phyloP scores from a whole-genome alignment of 2,329 filamentous ascomycete species.

The Diatrype stigma region DNA sequence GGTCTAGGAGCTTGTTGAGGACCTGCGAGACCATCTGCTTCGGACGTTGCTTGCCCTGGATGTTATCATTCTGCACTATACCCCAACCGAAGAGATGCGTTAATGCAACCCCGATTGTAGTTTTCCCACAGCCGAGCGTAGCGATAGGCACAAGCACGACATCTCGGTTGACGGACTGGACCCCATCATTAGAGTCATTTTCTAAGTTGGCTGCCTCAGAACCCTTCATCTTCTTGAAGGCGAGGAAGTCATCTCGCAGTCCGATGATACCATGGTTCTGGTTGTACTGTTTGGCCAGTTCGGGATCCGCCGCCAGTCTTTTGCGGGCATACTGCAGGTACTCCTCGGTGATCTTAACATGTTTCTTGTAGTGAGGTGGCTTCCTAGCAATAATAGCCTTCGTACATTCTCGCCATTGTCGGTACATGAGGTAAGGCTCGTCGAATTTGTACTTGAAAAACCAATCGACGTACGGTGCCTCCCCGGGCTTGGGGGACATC shows the following conservation, averaged over 20 bases:
- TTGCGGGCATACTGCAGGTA: slow-evolving; percentile 79
- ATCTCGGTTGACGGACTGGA: slow-evolving; percentile 55
- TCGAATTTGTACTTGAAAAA: slow-evolving; percentile 99
- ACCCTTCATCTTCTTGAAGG: slow-evolving; percentile 78
- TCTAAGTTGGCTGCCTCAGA: slow-evolving; percentile 81
- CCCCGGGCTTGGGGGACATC: slow-evolving; percentile 48
- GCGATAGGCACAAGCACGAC: slow-evolving; percentile 86
- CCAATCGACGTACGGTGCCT: slow-evolving; percentile 74
- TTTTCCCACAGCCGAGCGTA: slow-evolving; percentile 95
- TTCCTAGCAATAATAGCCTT: slow-evolving; percentile 78
- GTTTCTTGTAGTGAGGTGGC: slow-evolving; percentile 76
- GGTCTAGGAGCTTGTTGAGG: slow-evolving; percentile 57
- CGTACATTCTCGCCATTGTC: slow-evolving; percentile 97
- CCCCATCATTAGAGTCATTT: slow-evolving; percentile 47
- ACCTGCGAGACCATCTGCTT: slow-evolving; percentile 72
- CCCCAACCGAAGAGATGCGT: slow-evolving; percentile 84
- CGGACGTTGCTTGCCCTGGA: slow-evolving; percentile 73
- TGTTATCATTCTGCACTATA: slow-evolving; percentile 95
- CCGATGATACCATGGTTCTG: slow-evolving; percentile 93
- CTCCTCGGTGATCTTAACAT: slow-evolving; percentile 82
- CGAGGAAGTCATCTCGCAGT: slow-evolving; percentile 82
- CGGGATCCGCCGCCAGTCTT: slow-evolving; percentile 64
- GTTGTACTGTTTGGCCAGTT: slow-evolving; percentile 68
- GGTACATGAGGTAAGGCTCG: slow-evolving; percentile 97
- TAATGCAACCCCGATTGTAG: slow-evolving; percentile 80